A percentile compares a stretch with the other conserved stretches of the same genome.
Evolutionary conservation across 1,284 basidiomycete species (phyloP).

Genomic region (Microbotryum intermedium): DNA sequence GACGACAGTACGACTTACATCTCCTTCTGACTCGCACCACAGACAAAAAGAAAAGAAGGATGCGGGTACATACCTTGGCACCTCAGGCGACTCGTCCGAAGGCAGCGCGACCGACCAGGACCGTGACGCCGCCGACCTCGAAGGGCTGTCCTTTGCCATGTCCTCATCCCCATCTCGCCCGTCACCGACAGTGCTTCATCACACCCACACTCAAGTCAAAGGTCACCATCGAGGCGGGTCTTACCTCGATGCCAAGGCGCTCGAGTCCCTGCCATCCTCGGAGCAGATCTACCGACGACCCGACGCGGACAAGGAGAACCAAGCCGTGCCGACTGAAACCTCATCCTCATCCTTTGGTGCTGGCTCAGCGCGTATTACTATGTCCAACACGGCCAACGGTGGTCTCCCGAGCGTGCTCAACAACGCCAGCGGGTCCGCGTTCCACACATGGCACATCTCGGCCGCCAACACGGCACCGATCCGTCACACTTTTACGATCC

Average conservation of each 20-base stretch:
- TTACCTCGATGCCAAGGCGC: no score
- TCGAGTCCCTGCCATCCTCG: no score
- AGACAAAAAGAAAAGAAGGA: slow-evolving; percentile 32
- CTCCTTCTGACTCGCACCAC: background rate
- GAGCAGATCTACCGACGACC: no score
- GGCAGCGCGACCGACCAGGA: slow-evolving; percentile 12
- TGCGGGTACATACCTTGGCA: slow-evolving; percentile 1
- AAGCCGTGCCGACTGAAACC: no score
- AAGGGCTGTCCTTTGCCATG: slow-evolving; percentile 18
- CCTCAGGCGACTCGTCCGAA: slow-evolving; percentile 12
- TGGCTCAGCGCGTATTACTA: background rate
- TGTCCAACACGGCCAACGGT: background rate
- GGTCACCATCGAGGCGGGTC: no score
- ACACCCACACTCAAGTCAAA: no score
- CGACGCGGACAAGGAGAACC: no score
- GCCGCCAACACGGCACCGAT: background rate
- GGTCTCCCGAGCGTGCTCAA: background rate
- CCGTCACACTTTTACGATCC: background rate
- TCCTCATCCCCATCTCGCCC: slow-evolving; percentile 15
- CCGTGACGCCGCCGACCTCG: slow-evolving; percentile 14
- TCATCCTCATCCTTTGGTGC: background rate
- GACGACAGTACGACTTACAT: background rate
- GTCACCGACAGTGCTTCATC: background rate
- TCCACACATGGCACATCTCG: background rate
- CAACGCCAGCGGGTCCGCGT: background rate